These are phyloP conservation scores for Thozetella sp. DNA, from an alignment of 495 filamentous ascomycete genomes.

Conservation along the genomic window DNA sequence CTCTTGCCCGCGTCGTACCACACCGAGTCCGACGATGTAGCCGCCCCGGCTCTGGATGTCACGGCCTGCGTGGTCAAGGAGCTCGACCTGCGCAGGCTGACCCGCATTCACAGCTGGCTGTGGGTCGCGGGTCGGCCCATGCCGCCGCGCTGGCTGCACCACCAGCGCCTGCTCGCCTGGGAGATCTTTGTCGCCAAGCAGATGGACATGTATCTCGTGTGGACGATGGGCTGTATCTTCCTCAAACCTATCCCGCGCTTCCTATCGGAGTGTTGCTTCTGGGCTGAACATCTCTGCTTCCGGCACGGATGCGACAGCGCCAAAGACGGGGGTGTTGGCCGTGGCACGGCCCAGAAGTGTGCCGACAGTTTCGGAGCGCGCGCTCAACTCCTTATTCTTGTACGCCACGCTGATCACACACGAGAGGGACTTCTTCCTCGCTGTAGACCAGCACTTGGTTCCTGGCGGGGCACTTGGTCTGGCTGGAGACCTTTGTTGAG, in stretches of 20 bases:
- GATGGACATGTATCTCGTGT: too few species aligned
- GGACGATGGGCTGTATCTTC: too few species aligned
- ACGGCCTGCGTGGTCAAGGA: conserved; percentile 16
- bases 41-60: too few species aligned
- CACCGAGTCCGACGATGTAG: too few species aligned
- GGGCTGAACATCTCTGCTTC: too few species aligned
- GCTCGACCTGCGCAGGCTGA: conserved; percentile 30
- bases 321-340: too few species aligned
- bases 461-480: too few species aligned
- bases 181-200: too few species aligned
- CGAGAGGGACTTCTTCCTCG: conserved; percentile 46
- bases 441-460: conserved; percentile 32
- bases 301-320: too few species aligned
- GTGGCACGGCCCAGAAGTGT: not conserved
- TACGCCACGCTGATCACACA: conserved; percentile 44
- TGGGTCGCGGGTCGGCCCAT: conserved; percentile 52
- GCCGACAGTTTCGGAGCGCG: conserved; percentile 13
- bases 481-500: too few species aligned
- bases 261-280: conserved; percentile 41
- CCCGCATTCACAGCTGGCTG: conserved; percentile 34
- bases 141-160: conserved; percentile 47
- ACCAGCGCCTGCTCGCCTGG: conserved; percentile 44
- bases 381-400: conserved; percentile 42
- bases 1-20: too few species aligned
- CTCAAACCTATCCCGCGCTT: conserved; percentile 48